These are phyloP conservation scores for Neospora caninum DNA, from an alignment of 169 alveolate species.

Conservation along the genomic window DNA sequence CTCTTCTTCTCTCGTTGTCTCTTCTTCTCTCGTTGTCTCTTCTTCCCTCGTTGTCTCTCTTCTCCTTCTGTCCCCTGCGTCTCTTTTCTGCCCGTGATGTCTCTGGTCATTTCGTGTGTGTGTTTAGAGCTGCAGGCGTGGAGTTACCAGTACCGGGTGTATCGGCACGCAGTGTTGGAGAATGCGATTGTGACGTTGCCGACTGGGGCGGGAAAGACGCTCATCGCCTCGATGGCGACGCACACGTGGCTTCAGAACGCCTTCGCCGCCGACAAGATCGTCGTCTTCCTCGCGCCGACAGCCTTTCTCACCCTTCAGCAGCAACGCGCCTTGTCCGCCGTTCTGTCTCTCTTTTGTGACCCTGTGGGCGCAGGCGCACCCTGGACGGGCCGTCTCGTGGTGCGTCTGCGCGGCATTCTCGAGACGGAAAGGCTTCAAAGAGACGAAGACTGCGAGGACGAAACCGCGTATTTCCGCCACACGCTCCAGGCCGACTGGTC, in stretches of 20 bases:
- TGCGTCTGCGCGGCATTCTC: neutral
- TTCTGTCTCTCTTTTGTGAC: neutral
- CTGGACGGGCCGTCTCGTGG: neutral
- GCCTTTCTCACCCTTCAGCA: neutral
- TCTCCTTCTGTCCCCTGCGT: neutral
- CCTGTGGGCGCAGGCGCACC: neutral
- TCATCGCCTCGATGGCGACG: neutral
- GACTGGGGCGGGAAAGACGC: neutral
- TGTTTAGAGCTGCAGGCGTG: neutral
- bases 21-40: neutral
- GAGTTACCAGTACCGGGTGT: neutral
- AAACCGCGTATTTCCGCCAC: neutral
- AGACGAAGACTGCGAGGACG: neutral
- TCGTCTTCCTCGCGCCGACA: neutral
- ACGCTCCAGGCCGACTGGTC: neutral
- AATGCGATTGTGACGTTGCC: neutral
- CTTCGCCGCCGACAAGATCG: neutral
- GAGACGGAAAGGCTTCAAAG: neutral
- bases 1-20: neutral
- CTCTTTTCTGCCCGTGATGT: neutral
- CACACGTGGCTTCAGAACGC: neutral
- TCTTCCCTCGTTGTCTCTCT: neutral
- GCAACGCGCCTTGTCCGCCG: neutral
- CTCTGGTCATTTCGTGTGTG: neutral
- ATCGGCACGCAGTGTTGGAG: neutral